Evolutionary conservation across 2,329 filamentous ascomycete genomes (phyloP).

Genomic region (Fusarium zealandicum): DNA sequence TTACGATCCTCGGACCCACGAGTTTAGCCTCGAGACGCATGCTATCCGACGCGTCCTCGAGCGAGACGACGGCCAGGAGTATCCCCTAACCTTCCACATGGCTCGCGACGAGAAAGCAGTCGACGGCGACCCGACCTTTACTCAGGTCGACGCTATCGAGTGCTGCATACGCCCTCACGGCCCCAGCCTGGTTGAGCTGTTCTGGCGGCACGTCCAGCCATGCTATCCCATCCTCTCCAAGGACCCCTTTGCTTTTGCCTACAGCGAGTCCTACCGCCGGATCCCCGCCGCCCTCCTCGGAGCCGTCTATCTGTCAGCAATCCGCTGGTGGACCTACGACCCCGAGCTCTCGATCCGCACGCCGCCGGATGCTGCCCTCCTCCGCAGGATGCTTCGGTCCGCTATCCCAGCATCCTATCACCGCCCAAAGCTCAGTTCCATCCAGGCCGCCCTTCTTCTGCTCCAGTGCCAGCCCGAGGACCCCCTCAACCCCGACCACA

Average conservation of each 20-base stretch:
- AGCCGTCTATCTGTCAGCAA: slow-evolving; percentile 62
- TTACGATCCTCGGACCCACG: slow-evolving; percentile 55
- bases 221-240: slow-evolving; percentile 62
- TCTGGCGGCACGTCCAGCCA: slow-evolving; percentile 65
- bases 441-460: slow-evolving; percentile 41
- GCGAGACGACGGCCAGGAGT: slow-evolving; percentile 51
- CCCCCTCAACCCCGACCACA: slow-evolving; percentile 46
- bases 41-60: slow-evolving; percentile 66
- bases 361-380: slow-evolving; percentile 36
- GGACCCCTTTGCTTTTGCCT: slow-evolving; percentile 61
- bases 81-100: slow-evolving; percentile 46
- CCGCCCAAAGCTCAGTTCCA: slow-evolving; percentile 43
- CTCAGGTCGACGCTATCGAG: slow-evolving; percentile 58
- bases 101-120: slow-evolving; percentile 43
- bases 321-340: slow-evolving; percentile 62
- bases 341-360: slow-evolving; percentile 42
- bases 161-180: slow-evolving; percentile 65
- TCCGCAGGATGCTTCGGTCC: slow-evolving; percentile 36
- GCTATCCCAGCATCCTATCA: slow-evolving; percentile 42
- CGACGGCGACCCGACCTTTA: slow-evolving; percentile 36
- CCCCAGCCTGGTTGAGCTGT: slow-evolving; percentile 65
- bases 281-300: slow-evolving; percentile 61
- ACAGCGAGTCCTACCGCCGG: slow-evolving; percentile 57
- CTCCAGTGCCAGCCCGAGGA: slow-evolving; percentile 44
- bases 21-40: slow-evolving; percentile 62